Conservation (phyloP, 2,329 filamentous ascomycete genomes). For the Paracamarosporium sp. region DNA sequence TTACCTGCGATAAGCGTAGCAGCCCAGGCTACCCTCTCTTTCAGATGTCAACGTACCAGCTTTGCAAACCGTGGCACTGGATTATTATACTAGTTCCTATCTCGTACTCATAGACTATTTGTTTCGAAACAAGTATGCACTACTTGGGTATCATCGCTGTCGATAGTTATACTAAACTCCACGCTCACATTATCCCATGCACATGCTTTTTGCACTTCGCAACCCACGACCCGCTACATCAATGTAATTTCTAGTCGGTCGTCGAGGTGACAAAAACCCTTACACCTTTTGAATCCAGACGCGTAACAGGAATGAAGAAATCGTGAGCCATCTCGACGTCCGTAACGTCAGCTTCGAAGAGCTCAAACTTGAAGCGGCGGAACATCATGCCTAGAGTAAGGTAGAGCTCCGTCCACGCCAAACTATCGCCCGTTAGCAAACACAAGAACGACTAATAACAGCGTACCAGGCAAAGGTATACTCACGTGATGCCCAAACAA, state of each 20-base stretch:
- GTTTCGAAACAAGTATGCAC: not conserved
- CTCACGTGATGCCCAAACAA: slow-evolving; percentile 51
- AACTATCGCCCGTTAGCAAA: slow-evolving; percentile 15
- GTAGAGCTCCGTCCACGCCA: slow-evolving; percentile 44
- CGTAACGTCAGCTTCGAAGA: slow-evolving; percentile 33
- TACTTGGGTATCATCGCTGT: not conserved
- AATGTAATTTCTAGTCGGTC: slow-evolving; percentile 16
- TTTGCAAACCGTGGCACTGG: not conserved
- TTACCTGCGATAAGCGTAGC: not conserved
- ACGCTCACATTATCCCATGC: not conserved
- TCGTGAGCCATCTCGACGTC: slow-evolving; percentile 46
- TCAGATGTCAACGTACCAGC: not conserved
- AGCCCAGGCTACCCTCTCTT: not conserved
- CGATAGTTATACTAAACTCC: not conserved
- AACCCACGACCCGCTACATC: not conserved
- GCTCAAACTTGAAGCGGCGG: slow-evolving; percentile 36
- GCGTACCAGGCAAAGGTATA: slow-evolving; percentile 4
- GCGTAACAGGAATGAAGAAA: slow-evolving; percentile 46
- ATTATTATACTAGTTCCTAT: not conserved
- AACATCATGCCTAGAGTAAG: slow-evolving; percentile 43
- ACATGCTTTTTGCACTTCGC: not conserved
- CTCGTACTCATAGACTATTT: not conserved
- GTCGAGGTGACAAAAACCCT: slow-evolving; percentile 35
- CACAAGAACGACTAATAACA: not conserved
- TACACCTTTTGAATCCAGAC: slow-evolving; percentile 44